These are phyloP conservation scores for Boletus rex-veris DNA, from an alignment of 768 basidiomycete species.

Conservation along the genomic window DNA sequence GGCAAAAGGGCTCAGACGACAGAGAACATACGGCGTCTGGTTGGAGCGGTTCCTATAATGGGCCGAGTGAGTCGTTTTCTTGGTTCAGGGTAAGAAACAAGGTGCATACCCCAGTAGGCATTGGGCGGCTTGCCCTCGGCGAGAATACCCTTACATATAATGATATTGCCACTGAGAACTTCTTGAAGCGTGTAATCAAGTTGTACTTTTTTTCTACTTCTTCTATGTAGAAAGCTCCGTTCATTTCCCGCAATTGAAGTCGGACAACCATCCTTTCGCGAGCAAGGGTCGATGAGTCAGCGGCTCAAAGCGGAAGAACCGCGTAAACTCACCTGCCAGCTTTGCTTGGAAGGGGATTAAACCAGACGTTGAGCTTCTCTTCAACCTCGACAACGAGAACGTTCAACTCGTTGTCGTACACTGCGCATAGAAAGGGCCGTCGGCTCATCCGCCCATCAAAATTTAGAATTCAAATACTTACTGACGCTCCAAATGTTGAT, in stretches of 20 bases:
- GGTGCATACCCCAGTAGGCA: constrained; percentile 82
- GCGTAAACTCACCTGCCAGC: constrained; percentile 41
- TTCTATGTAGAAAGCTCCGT: constrained; percentile 41
- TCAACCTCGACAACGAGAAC: constrained; percentile 49
- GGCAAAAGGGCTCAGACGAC: too few relatives aligned
- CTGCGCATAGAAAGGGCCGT: constrained; percentile 27
- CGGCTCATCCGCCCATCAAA: background rate
- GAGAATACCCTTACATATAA: constrained; percentile 80
- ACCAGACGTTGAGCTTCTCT: constrained; percentile 37
- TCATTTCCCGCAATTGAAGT: constrained; percentile 46
- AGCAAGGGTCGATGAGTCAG: background rate
- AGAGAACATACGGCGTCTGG: constrained; percentile 51
- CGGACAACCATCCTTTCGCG: constrained; percentile 44
- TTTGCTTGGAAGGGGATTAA: constrained; percentile 49
- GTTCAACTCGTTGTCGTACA: constrained; percentile 43
- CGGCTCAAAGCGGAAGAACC: background rate
- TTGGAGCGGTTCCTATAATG: constrained; percentile 79
- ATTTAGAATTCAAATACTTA: constrained; percentile 26
- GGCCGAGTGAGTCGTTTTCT: background rate
- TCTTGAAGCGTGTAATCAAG: constrained; percentile 89
- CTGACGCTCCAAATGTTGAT: constrained; percentile 42
- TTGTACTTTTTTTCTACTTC: constrained; percentile 52
- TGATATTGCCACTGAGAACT: constrained; percentile 78
- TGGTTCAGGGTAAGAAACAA: background rate
- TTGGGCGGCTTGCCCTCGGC: constrained; percentile 72